Evolutionary conservation across 768 basidiomycete species (phyloP).

Genomic region (Tulasnella sp.): DNA sequence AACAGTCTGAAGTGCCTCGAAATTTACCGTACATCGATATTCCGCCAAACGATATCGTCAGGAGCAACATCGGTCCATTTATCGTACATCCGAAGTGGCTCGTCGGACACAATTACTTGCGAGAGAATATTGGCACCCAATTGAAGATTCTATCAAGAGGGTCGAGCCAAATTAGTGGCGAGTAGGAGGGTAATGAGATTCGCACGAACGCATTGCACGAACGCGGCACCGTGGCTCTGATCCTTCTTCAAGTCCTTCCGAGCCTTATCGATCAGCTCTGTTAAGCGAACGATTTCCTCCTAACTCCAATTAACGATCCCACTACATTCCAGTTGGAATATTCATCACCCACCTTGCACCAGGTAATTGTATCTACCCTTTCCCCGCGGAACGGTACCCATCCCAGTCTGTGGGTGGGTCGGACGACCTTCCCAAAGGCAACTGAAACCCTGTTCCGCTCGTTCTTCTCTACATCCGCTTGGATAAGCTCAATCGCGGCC

Average conservation of each 20-base stretch:
- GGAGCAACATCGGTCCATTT: slow-evolving; percentile 59
- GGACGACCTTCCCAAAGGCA: slow-evolving; percentile 50
- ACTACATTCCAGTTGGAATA: not conserved
- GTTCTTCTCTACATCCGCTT: slow-evolving; percentile 30
- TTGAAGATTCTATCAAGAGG: slow-evolving; percentile 57
- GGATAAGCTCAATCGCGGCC: slow-evolving; percentile 33
- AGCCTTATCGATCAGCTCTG: slow-evolving; percentile 44
- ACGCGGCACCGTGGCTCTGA: slow-evolving; percentile 54
- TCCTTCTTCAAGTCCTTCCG: slow-evolving; percentile 43
- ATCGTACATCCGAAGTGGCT: slow-evolving; percentile 55
- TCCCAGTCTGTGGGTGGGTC: slow-evolving; percentile 54
- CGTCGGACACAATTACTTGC: slow-evolving; percentile 56
- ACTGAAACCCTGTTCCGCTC: slow-evolving; percentile 43
- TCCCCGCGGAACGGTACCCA: slow-evolving; percentile 51
- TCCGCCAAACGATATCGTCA: slow-evolving; percentile 52
- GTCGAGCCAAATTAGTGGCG: not conserved
- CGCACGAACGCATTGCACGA: slow-evolving; percentile 38
- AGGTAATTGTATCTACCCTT: slow-evolving; percentile 66
- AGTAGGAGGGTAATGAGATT: not conserved
- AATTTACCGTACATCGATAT: slow-evolving; percentile 39
- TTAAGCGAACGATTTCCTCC: slow-evolving; percentile 53
- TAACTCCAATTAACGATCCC: slow-evolving; percentile 32
- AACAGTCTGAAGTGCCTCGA: not conserved
- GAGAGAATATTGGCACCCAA: slow-evolving; percentile 69
- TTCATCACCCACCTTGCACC: slow-evolving; percentile 48